These are phyloP conservation scores for Aspergillus conjunctus DNA, from an alignment of 495 filamentous ascomycete genomes.

Conservation along the genomic window DNA sequence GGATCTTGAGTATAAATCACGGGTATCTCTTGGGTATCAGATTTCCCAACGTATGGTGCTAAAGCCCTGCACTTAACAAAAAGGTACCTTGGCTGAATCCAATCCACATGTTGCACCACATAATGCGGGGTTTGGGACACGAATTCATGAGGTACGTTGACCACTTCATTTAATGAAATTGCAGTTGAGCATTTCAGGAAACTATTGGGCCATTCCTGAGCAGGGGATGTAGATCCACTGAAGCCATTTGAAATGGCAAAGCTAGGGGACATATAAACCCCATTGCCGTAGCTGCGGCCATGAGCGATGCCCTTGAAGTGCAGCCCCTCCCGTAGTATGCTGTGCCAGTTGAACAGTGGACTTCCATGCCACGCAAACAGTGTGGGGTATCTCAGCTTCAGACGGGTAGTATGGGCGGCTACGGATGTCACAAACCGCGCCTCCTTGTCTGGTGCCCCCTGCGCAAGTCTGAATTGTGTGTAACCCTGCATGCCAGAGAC, in stretches of 20 bases:
- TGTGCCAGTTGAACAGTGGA: slow-evolving; percentile 79
- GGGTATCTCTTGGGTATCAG: slow-evolving; percentile 26
- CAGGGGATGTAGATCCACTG: slow-evolving; percentile 12
- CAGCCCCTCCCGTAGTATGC: slow-evolving; percentile 80
- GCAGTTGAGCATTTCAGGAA: slow-evolving; percentile 57
- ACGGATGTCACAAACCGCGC: slow-evolving; percentile 72
- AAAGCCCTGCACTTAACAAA: slow-evolving; percentile 56
- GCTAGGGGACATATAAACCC: slow-evolving; percentile 74
- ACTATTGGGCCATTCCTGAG: slow-evolving; percentile 64
- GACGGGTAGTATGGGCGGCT: slow-evolving; percentile 41
- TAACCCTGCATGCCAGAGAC: slow-evolving; percentile 68
- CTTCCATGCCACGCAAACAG: slow-evolving; percentile 89
- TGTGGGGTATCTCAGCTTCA: slow-evolving; percentile 58
- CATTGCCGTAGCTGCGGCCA: slow-evolving; percentile 76
- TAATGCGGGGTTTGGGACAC: slow-evolving; percentile 56
- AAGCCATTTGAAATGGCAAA: slow-evolving; percentile 59
- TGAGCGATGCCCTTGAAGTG: slow-evolving; percentile 63
- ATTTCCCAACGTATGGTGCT: background rate
- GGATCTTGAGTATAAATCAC: slow-evolving; percentile 61
- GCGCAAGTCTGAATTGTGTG: slow-evolving; percentile 83
- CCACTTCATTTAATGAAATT: slow-evolving; percentile 85
- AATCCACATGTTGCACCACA: slow-evolving; percentile 76
- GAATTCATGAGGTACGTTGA: slow-evolving; percentile 72
- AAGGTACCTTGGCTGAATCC: slow-evolving; percentile 91
- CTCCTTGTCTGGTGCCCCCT: slow-evolving; percentile 91